phyloP scores from a whole-genome alignment of 306 rosid species.

The Betula pendula region DNA sequence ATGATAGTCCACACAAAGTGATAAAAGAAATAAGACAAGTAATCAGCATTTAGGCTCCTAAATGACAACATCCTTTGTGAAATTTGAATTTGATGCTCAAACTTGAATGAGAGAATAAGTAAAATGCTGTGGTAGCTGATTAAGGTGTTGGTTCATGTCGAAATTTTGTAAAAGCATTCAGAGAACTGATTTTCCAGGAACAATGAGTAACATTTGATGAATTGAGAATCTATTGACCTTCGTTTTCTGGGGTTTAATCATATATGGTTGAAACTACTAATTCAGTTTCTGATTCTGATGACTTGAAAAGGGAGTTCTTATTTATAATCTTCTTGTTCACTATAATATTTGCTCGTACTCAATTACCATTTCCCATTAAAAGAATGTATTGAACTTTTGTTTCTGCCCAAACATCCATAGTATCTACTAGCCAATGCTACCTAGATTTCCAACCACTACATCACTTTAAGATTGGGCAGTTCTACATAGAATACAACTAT shows the following conservation, averaged over 20 bases:
- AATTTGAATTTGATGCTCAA: neutral
- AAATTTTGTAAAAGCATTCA: slow-evolving; percentile 1
- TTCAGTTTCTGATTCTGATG: neutral
- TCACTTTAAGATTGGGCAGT: neutral
- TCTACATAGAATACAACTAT: neutral
- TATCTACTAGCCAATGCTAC: neutral
- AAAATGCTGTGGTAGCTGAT: neutral
- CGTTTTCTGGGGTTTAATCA: neutral
- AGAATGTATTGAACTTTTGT: neutral
- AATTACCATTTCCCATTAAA: neutral
- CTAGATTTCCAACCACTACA: neutral
- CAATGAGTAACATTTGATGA: no score
- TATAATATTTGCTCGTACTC: neutral
- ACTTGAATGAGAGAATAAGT: neutral
- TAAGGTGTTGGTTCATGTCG: slow-evolving; percentile 9
- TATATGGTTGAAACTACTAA: neutral
- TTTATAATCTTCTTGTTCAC: neutral
- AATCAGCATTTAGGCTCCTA: neutral
- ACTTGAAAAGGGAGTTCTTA: neutral
- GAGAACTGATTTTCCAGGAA: neutral
- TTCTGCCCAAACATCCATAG: no score
- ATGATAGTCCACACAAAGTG: neutral
- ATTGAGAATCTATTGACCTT: neutral
- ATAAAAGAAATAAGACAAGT: neutral
- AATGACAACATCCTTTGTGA: neutral